Base-by-base conservation (phyloP, 2,329 filamentous ascomycete genomes). In the Diaporthe sp. region DNA sequence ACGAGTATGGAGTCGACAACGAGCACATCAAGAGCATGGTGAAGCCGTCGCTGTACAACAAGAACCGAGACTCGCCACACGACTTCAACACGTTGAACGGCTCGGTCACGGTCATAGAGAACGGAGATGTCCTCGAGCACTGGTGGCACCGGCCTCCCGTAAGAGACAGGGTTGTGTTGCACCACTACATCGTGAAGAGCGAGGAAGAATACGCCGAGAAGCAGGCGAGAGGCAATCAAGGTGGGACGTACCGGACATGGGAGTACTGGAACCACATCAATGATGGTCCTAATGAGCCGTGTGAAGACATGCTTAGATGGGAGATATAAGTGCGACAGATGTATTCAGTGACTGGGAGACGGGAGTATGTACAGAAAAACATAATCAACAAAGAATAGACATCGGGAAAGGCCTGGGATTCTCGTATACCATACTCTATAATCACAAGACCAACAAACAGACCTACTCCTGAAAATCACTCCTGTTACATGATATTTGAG, bases 131-230 rank as follows among this genome's bases (percentile, higher is more conserved):
- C 4, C 25, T 65, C 15, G 37, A 39, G 13, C 34, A 46, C 12
- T 51, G 80, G 76, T 60, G 76, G 82, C 10, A 57, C 25, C 75
- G 73, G 44, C 82, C 82, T 22, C 80, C 82, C 46, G 82, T 80
- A 6, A 79, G 80, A 51, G 76, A 81, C 55, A 75, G 80, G 25
- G 77, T 84, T 60, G 79, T 76, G 0, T 60, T 84, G 60, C 82
- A 84, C 78, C 82, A 84, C 72, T 84, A 83, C 74, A 79, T 80
- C 13, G 76, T 81, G 42, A 82, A 83, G 79, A 83, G 82, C 71
- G 76, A 75, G n/a, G 79, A 81, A 73, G 79, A 84, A 71, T 84
- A 73, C n/a, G 39, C 58, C 6, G 51, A 73, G 31, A 73, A 73
- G 28, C 37, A 68, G 12, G 31, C 31, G 4, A 65, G 70, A 22